Percentiles rank a stretch among this genome's conserved stretches.
Conservation (phyloP, 2,329 filamentous ascomycete species). For the Pseudogymnoascus sp. region DNA sequence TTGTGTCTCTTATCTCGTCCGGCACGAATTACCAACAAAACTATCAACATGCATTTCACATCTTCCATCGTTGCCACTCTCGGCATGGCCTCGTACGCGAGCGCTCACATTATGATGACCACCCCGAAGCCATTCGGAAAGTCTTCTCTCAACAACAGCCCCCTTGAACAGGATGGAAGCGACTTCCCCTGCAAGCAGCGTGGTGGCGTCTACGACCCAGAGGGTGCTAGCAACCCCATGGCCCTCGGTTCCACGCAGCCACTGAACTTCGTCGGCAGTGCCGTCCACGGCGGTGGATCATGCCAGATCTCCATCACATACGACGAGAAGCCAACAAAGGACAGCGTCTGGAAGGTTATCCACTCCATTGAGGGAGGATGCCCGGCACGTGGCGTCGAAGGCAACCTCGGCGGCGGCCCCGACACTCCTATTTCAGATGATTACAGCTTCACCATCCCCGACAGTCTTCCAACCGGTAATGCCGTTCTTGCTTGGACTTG, state of each 20-base stretch:
- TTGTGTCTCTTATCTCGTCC: slow-evolving; percentile 6
- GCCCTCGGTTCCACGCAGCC: slow-evolving; percentile 52
- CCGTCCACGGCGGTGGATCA: slow-evolving; percentile 82
- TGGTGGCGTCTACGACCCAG: slow-evolving; percentile 37
- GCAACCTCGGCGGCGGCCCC: slow-evolving; percentile 48
- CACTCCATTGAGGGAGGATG: slow-evolving; percentile 83
- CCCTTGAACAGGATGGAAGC: slow-evolving; percentile 56
- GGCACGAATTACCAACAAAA: slow-evolving; percentile 4
- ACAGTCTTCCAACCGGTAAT: slow-evolving; percentile 62
- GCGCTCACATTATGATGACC: slow-evolving; percentile 70
- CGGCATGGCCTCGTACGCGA: slow-evolving; percentile 49
- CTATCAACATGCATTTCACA: slow-evolving; percentile 38
- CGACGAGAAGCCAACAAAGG: slow-evolving; percentile 57
- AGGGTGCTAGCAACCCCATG: slow-evolving; percentile 48
- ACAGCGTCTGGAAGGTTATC: slow-evolving; percentile 78
- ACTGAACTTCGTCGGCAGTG: slow-evolving; percentile 60
- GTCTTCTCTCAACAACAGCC: slow-evolving; percentile 48
- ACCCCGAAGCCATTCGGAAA: slow-evolving; percentile 56
- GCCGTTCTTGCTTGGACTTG: slow-evolving; percentile 87
- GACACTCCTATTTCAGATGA: slow-evolving; percentile 38
- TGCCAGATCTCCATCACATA: slow-evolving; percentile 85
- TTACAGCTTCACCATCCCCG: slow-evolving; percentile 65
- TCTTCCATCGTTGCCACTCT: slow-evolving; percentile 44
- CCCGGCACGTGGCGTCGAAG: slow-evolving; percentile 49
- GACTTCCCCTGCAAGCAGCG: slow-evolving; percentile 79